Evolutionary conservation across 768 basidiomycete species (phyloP).

Genomic region (Russula sp.): DNA sequence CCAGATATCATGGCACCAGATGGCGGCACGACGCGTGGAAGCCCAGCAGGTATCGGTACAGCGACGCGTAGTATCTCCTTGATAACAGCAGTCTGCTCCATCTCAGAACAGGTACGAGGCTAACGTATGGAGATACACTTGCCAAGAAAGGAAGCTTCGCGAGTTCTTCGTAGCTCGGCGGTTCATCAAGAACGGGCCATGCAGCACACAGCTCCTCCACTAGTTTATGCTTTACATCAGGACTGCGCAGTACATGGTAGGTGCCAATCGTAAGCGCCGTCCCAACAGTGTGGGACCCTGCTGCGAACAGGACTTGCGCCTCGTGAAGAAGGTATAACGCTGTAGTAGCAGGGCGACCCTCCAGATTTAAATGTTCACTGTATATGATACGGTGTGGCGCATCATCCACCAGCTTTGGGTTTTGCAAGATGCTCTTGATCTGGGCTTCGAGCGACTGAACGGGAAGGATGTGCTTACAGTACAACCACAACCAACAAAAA

Average conservation of each 20-base stretch:
- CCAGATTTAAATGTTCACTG: slow-evolving; percentile 2
- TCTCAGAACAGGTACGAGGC: neutral
- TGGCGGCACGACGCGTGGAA: slow-evolving; percentile 8
- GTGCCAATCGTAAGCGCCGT: slow-evolving; percentile 5
- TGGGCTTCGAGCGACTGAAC: neutral
- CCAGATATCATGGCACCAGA: slow-evolving; percentile 8
- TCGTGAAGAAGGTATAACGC: neutral
- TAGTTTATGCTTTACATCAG: neutral
- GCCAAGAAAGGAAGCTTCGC: slow-evolving; percentile 11
- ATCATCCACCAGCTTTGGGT: slow-evolving; percentile 1
- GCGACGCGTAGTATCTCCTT: slow-evolving; percentile 9
- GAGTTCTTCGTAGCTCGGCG: slow-evolving; percentile 5
- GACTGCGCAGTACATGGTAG: slow-evolving; percentile 4
- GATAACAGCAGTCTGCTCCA: slow-evolving; percentile 11
- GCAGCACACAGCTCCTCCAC: neutral
- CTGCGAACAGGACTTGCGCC: slow-evolving; percentile 2
- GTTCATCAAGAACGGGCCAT: slow-evolving; percentile 4
- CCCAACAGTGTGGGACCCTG: slow-evolving; percentile 8
- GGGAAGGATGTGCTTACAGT: too few relatives aligned
- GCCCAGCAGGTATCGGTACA: neutral
- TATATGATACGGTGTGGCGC: slow-evolving; percentile 13
- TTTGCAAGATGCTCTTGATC: neutral
- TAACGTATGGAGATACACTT: neutral
- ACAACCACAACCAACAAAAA: neutral
- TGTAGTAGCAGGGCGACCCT: neutral